Evolutionary conservation across 441 rosid genomes (phyloP), one percentile per base, ranked within the genome.

Genomic region (Dalechampia spathulata): DNA sequence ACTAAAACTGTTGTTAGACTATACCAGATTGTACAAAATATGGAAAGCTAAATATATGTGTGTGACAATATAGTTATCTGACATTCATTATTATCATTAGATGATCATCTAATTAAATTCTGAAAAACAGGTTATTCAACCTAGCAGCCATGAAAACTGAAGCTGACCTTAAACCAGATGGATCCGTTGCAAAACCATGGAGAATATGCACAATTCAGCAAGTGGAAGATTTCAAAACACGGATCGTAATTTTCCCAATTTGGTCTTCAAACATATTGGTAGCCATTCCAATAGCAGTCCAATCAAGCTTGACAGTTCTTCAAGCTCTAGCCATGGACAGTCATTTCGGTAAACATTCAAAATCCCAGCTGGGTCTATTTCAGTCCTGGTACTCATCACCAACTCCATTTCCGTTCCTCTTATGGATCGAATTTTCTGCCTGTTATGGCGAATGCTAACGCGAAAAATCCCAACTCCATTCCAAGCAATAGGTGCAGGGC

Each of bases 401-500:
- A n/a, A 61, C 44, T 7, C 54, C 34, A 4, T 72, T 16, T 50
- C 22, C 1, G 51, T 69, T 53, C n/a, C 44, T 13, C 3, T 76
- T 23, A 64, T 66, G 3, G 75, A 69, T 27, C 57, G 68, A 2
- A 21, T 55, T 26, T 30, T 72, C 21, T 25, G 10, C 12, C 66
- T 66, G 0, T 1, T 21, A 16, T 73, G 68, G 68, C 10, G 46
- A 13, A 57, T 40, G 1, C 1, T 79, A 28, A 63, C 61, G 0
- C 64, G 55, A 37, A 62, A 52, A 26, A 37, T 57, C 0, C 79
- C 51, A 2, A 83, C 74, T 10, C 71, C 76, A 10, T 79, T 83
- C 36, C 84, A 78, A 28, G 60, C 71, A 21, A 66, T 83, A 4
- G 87, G 82, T 4, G 48, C 63, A 4, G 83, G 93, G n/a, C 89